Percentiles rank a stretch among this genome's conserved stretches.
Conservation (phyloP, 2,329 filamentous ascomycete genomes). For the Ambrosiella beaveri region DNA sequence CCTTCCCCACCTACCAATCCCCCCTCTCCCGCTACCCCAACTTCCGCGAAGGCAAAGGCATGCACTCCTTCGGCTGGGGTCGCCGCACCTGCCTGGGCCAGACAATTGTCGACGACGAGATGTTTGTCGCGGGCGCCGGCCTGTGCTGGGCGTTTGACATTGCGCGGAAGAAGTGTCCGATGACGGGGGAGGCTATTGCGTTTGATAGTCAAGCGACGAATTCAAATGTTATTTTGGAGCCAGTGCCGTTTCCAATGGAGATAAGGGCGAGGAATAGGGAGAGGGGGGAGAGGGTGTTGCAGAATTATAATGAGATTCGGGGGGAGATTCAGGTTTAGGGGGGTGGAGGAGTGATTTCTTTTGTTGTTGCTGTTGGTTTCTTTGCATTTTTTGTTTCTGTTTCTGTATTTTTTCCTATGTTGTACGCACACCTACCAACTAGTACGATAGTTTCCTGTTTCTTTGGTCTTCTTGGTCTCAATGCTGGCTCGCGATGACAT, state of each 20-base stretch:
- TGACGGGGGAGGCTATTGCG: conserved; percentile 25
- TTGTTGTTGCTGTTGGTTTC: not conserved
- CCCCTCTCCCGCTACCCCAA: conserved; percentile 46
- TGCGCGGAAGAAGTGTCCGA: conserved; percentile 23
- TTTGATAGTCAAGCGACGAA: conserved; percentile 34
- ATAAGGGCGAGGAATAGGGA: conserved; percentile 26
- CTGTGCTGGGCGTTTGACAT: conserved; percentile 34
- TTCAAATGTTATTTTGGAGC: conserved; percentile 36
- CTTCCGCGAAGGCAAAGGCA: conserved; percentile 38
- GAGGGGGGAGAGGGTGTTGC: conserved; percentile 23
- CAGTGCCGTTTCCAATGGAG: conserved; percentile 28
- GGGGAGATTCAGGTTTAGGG: conserved; percentile 18
- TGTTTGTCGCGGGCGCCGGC: conserved; percentile 31
- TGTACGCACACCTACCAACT: too few species aligned
- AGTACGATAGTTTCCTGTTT: too few species aligned
- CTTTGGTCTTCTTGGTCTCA: too few species aligned
- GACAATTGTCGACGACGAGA: conserved; percentile 43
- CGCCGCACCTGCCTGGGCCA: conserved; percentile 45
- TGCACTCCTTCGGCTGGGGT: conserved; percentile 49
- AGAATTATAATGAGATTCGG: conserved; percentile 21
- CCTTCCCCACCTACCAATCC: conserved; percentile 47
- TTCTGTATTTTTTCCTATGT: too few species aligned
- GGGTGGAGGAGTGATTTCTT: not conserved
- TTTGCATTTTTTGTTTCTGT: not conserved
- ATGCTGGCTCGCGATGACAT: too few species aligned